phyloP scores from a whole-genome alignment of 2,329 filamentous ascomycete species.

The Magnaporthiopsis rhizophila region DNA sequence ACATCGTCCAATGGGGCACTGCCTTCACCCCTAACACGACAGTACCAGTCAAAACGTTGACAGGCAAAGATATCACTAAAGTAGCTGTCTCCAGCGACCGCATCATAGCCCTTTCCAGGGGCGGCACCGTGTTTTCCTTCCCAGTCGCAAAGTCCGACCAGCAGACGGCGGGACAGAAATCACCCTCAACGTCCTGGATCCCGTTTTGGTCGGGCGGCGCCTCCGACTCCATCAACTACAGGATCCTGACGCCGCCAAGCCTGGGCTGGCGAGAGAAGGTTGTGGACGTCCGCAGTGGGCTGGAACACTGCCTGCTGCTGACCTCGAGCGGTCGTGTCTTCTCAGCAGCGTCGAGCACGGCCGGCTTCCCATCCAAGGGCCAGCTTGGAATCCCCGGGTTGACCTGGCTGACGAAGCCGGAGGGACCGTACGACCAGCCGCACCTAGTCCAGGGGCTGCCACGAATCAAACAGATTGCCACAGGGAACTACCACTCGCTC shows the following conservation, averaged over 20 bases:
- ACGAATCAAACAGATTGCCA: constrained; percentile 65
- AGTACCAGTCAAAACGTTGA: constrained; percentile 63
- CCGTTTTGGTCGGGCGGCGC: constrained; percentile 56
- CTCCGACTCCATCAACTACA: constrained; percentile 53
- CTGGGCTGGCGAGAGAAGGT: constrained; percentile 66
- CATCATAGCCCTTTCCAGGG: constrained; percentile 64
- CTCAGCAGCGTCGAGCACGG: constrained; percentile 72
- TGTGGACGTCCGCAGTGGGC: constrained; percentile 64
- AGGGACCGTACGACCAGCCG: constrained; percentile 70
- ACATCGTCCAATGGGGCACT: constrained; percentile 85
- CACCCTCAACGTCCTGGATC: constrained; percentile 53
- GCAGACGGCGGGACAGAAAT: constrained; percentile 45
- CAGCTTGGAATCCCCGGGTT: constrained; percentile 83
- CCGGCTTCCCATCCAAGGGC: constrained; percentile 71
- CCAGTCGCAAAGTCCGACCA: constrained; percentile 71
- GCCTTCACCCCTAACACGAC: constrained; percentile 49
- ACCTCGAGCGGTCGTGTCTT: constrained; percentile 82
- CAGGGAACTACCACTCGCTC: constrained; percentile 81
- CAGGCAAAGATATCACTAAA: constrained; percentile 71
- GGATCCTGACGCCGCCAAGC: constrained; percentile 57
- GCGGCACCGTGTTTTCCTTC: constrained; percentile 76
- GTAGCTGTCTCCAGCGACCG: constrained; percentile 74
- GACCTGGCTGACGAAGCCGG: constrained; percentile 68
- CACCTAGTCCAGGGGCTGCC: constrained; percentile 69
- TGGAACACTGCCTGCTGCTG: constrained; percentile 79